Conservation (phyloP, 345 rosid genomes). For the Alliaria petiolata region DNA sequence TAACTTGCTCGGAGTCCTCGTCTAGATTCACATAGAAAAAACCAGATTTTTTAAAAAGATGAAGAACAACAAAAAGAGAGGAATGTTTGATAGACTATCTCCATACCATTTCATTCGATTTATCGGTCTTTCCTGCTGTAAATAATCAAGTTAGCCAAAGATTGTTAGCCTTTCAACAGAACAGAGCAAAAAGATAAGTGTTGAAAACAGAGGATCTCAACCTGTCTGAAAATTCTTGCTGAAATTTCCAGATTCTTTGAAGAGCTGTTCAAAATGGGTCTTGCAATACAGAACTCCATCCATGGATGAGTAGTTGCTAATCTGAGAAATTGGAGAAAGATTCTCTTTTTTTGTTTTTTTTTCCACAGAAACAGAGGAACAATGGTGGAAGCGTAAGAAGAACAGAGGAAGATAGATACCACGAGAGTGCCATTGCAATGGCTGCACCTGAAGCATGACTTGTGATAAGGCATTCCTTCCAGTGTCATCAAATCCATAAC, state of each 20-base stretch:
- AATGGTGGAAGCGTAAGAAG: conserved; percentile 14
- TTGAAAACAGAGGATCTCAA: background rate
- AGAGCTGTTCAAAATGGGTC: conserved; percentile 91
- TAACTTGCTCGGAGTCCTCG: conserved; percentile 65
- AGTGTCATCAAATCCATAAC: conserved; percentile 77
- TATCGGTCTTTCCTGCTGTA: conserved; percentile 47
- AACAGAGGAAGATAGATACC: conserved; percentile 44
- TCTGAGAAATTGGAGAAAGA: conserved; percentile 35
- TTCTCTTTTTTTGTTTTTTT: background rate
- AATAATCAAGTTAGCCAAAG: background rate
- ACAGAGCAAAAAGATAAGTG: background rate
- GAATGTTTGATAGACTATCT: background rate
- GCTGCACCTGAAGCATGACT: conserved; percentile 90
- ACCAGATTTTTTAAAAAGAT: background rate
- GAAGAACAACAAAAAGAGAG: background rate
- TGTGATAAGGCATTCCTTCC: conserved; percentile 90
- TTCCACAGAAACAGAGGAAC: background rate
- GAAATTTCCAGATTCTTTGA: conserved; percentile 95
- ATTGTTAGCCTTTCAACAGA: background rate
- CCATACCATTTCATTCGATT: conserved; percentile 49
- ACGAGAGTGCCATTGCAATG: conserved; percentile 90
- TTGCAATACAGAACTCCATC: conserved; percentile 94
- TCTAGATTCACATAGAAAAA: conserved; percentile 33
- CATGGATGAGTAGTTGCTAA: conserved; percentile 96
- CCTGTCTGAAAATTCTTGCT: conserved; percentile 88